Evolutionary conservation across 306 rosid genomes (phyloP), one percentile per base, ranked within the genome.

Genomic region (Amphicarpaea edgeworthii): DNA sequence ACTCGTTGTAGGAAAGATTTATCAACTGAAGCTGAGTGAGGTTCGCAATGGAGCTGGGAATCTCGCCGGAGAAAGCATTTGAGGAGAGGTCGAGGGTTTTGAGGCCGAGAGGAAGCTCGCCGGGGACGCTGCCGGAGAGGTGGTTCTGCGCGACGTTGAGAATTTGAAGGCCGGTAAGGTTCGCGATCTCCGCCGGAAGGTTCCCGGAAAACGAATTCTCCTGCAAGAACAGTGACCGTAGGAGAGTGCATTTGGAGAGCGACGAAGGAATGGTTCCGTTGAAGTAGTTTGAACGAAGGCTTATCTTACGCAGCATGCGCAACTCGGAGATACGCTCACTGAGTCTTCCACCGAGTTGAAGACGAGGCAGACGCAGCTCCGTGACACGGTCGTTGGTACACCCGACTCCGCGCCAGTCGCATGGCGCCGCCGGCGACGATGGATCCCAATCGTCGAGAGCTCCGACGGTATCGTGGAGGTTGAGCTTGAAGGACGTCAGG

Each of bases 371-470:
- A 4, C 97, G 96, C 43, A 93, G 84, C 84, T 90, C 97, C 0
- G 88, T 76, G 73, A 93, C 96, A 20, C 91, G 87, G 64, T 62
- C 78, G 54, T 57, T 58, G 17, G 20, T 21, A 28, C 87, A 90
- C 3, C 71, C 26, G 16, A 93, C 88, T 3, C 98, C 98, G 1
- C 91, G 89, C 98, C 98, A 93, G 87, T 93, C 93, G 47, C 97
- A 93, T 0, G 98, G 98, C 11, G 98, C 97, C 45, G 81, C 65
- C 7, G 98, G 89, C 43, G 96, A 73, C 15, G 90, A 79, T 0
- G 90, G 76, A 77, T 88, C 97, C 98, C 98, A 93, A 40, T 73
- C 78, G 77, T 37, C 47, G 59, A 93, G 88, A 20, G 90, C 91
- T 24, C 85, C 88, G 11, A 81, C 79, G 17, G 98, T 93, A 47